Base-by-base conservation (phyloP, 2,329 filamentous ascomycete species). In the Talaromyces sp. region DNA sequence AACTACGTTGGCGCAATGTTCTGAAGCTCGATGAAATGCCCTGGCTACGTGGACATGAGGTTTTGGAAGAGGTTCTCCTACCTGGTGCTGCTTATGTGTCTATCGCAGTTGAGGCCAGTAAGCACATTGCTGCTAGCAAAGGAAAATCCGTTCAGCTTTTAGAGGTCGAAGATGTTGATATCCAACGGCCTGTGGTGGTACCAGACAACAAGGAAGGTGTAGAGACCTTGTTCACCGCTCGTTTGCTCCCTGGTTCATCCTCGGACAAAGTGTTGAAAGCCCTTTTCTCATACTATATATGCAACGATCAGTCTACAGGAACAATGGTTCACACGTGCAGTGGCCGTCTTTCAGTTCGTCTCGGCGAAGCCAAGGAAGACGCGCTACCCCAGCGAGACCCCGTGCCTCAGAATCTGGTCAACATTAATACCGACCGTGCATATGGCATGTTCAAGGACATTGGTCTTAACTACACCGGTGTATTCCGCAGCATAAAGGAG, bases 41-140 rank as follows among this genome's bases (percentile, higher is more conserved):
- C 0, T 77, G 74, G 75, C 59, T 76, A 5, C 43, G 31, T 3
- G 70, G 70, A 55, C 75, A 77, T 54, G 64, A 67, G 38, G 60
- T 77, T 2, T 71, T 74, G 49, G 66, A 66, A 1, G 67, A 73
- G 53, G 66, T 68, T 8, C 63, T 73, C 8, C 71, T 73, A 31
- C 72, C 72, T 5, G 70, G 65, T 4, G 67, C 71, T 6, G 71
- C 65, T 1, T 74, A 69, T 38, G 58, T 71, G 4, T 64, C 62
- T 1, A 70, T 70, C 31, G 70, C 69, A 1, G 59, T 70, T 0
- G 70, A 75, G 38, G 63, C 69, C 10, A 21, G 64, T 6, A 56
- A 38, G 14, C 10, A 24, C 2, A 14, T 64, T 4, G 63, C 58
- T 5, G 21, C 41, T 11, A 10, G 29, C 13, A 53, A 58, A 19